These are phyloP conservation scores for Podaxis rugospora DNA, from an alignment of 768 basidiomycete genomes.

Conservation along the genomic window DNA sequence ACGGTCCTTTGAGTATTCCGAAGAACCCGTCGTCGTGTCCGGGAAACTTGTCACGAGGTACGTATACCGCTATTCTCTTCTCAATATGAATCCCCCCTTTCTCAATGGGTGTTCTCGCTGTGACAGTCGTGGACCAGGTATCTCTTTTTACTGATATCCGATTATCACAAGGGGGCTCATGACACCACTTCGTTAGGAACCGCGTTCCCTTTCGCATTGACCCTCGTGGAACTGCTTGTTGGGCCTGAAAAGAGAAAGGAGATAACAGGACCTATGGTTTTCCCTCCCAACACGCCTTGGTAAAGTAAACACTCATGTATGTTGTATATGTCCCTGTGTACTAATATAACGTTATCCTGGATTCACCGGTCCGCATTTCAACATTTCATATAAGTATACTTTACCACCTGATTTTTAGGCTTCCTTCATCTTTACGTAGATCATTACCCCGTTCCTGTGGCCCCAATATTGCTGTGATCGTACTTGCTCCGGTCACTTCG, in stretches of 20 bases:
- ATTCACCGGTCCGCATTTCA: too few species aligned
- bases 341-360: too few species aligned
- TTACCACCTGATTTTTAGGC: too few species aligned
- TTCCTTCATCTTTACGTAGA: too few species aligned
- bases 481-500: too few species aligned
- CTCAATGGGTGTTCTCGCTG: not conserved
- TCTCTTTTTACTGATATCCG: constrained; percentile 13
- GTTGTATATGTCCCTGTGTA: too few species aligned
- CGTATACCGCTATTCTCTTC: constrained; percentile 20
- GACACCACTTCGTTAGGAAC: constrained; percentile 42
- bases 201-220: constrained; percentile 72
- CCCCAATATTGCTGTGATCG: too few species aligned
- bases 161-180: not conserved
- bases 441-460: too few species aligned
- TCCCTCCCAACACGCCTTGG: constrained; percentile 51
- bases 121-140: constrained; percentile 68
- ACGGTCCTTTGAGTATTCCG: constrained; percentile 62
- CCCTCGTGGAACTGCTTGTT: constrained; percentile 67
- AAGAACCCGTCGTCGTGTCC: constrained; percentile 70
- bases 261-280: constrained; percentile 65
- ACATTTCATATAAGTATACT: too few species aligned
- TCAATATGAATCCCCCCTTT: constrained; percentile 53
- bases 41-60: constrained; percentile 76
- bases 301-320: constrained; percentile 7
- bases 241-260: constrained; percentile 59